These are phyloP conservation scores for Aspergillus tubingensis DNA, from an alignment of 2,329 filamentous ascomycete species.

Conservation along the genomic window DNA sequence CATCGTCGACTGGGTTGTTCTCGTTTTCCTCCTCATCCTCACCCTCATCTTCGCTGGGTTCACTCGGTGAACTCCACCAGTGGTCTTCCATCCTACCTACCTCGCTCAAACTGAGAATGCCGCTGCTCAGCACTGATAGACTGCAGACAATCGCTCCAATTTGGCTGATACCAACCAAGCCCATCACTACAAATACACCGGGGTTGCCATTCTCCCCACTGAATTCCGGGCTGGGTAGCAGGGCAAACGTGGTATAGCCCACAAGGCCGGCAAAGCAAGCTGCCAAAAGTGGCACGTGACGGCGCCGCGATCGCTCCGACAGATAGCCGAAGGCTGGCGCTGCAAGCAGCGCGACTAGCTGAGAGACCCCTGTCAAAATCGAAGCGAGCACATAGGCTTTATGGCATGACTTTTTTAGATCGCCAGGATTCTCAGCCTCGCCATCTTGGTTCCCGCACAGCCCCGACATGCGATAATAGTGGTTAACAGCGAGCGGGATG, in stretches of 20 bases:
- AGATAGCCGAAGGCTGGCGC: conserved; percentile 87
- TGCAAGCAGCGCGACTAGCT: conserved; percentile 79
- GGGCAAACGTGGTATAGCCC: conserved; percentile 76
- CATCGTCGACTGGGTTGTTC: conserved; percentile 4
- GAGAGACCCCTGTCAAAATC: conserved; percentile 83
- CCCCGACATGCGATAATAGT: conserved; percentile 80
- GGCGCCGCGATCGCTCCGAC: conserved; percentile 65
- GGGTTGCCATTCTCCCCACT: conserved; percentile 68
- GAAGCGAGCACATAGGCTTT: conserved; percentile 86
- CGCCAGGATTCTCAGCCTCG: conserved; percentile 42
- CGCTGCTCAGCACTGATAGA: conserved; percentile 80
- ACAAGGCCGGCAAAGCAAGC: conserved; percentile 72
- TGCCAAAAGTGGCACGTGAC: conserved; percentile 73
- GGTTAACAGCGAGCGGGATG: conserved; percentile 88
- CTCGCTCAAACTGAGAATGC: conserved; percentile 60
- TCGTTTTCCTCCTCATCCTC: conserved; percentile 3
- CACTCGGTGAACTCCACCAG: neutral
- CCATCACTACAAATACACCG: conserved; percentile 72
- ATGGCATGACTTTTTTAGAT: conserved; percentile 82
- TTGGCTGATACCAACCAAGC: conserved; percentile 84
- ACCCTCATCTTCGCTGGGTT: conserved; percentile 2
- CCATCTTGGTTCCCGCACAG: conserved; percentile 63
- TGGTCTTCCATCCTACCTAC: neutral
- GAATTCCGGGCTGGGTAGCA: conserved; percentile 75
- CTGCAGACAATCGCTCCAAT: conserved; percentile 97